Evolutionary conservation across 2,329 filamentous ascomycete species (phyloP).

Genomic region (Rhynchosporium agropyri): DNA sequence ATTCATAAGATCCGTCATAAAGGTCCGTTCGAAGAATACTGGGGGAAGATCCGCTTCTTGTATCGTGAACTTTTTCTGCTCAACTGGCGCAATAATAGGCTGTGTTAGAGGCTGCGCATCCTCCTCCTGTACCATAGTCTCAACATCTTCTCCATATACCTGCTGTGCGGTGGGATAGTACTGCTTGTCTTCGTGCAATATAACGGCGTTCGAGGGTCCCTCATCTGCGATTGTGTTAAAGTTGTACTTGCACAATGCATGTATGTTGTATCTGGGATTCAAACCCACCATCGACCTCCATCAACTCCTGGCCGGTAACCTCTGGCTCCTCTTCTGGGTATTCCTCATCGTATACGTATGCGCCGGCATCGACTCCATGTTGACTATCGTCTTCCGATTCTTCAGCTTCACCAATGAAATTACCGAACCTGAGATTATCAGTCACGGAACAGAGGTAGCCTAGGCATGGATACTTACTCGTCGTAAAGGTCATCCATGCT

Average conservation of each 20-base stretch:
- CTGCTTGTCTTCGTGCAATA: conserved; percentile 98
- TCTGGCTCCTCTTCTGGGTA: conserved; percentile 64
- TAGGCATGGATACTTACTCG: conserved; percentile 61
- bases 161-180: conserved; percentile 99
- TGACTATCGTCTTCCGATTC: conserved; percentile 87
- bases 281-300: conserved; percentile 81
- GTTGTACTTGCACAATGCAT: conserved; percentile 9
- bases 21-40: conserved; percentile 84
- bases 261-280: background rate
- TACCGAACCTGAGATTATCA: conserved; percentile 74
- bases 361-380: conserved; percentile 70
- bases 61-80: conserved; percentile 94
- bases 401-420: conserved; percentile 94
- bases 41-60: conserved; percentile 89
- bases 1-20: conserved; percentile 95
- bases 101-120: conserved; percentile 91
- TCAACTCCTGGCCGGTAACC: conserved; percentile 76
- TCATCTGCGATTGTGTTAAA: conserved; percentile 57
- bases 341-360: conserved; percentile 82
- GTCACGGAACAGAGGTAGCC: conserved; percentile 16
- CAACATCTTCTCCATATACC: conserved; percentile 91
- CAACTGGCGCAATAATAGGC: conserved; percentile 90
- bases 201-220: conserved; percentile 92
- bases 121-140: conserved; percentile 95
- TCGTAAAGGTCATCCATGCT: conserved; percentile 95